Evolutionary conservation across 768 basidiomycete species (phyloP), one percentile per base, ranked within the genome.

Genomic region (Collybiopsis luxurians): DNA sequence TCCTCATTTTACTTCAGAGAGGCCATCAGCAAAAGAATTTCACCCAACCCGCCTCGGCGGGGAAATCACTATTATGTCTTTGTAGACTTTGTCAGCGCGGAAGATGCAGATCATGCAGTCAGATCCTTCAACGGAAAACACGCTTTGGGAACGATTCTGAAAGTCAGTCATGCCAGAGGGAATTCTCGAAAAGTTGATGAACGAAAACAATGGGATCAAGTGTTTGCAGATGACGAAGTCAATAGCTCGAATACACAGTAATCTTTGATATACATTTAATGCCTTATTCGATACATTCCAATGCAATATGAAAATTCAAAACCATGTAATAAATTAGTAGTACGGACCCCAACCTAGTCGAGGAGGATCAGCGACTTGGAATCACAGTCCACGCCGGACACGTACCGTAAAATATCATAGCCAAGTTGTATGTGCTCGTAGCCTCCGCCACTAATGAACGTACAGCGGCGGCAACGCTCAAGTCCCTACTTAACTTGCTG

Each of bases 381-480:
- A 46, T 21, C 28, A 46, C 4, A n/a, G 21, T 9, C 6, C 30
- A 26, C 31, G 24, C 17, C 12, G 3, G 27, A 40, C 3, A 70
- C 83, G 59, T 65, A 89, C 92, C 92, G 38, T 65, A 63, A 66
- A 80, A 98, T 61, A 98, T 92, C n/a, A 77, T 80, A 2, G 85
- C 86, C 19, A 98, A 73, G 67, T 92, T 92, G 46, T 73, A 75
- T 2, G 75, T 67, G 65, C 96, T 91, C 23, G 86, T 92, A 36
- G 96, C 96, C 66, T 91, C 86, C 19, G 90, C 86, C 57, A 98
- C 87, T 39, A 98, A 82, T 68, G 92, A 88, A 73, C 96, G 97
- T 59, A 99, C 92, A 4, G 88, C 91, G 63, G 92, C 95, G 68
- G 96, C 91, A 24, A 96, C 90, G 64, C 92, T 95, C 59, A 98